Conservation (phyloP, 1,139 yeast species). For the Geotrichum bryndzae region DNA sequence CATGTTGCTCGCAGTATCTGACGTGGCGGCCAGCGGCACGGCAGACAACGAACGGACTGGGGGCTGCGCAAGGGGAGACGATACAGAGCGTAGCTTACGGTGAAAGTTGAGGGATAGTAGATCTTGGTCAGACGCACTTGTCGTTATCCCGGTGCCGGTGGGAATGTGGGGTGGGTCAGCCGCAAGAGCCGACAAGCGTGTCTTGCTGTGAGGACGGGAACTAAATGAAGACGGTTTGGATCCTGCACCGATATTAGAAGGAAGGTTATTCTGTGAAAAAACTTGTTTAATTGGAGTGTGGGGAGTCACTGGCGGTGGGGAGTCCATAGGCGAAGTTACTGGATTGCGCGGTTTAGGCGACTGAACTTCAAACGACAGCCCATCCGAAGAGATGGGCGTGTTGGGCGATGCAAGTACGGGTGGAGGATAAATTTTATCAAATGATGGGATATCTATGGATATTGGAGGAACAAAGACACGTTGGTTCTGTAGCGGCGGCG, state of each 20-base stretch:
- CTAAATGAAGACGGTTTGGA: neutral
- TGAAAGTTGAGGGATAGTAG: neutral
- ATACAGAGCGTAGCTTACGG: neutral
- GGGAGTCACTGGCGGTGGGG: neutral
- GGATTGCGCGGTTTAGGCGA: neutral
- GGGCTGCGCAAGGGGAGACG: neutral
- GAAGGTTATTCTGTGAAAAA: constrained; percentile 5
- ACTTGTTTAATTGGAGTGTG: constrained; percentile 13
- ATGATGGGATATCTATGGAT: constrained; percentile 52
- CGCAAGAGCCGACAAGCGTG: neutral
- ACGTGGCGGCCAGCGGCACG: neutral
- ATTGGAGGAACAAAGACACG: neutral
- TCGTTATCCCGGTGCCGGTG: neutral
- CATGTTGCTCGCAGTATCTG: neutral
- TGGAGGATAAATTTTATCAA: constrained; percentile 38
- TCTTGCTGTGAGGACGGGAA: neutral
- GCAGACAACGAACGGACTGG: neutral
- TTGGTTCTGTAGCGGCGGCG: neutral
- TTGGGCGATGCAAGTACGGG: constrained; percentile 11
- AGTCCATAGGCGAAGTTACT: neutral
- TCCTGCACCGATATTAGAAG: neutral
- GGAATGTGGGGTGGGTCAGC: neutral
- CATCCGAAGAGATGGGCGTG: neutral
- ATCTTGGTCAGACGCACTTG: neutral
- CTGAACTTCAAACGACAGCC: neutral